Evolutionary conservation across 331 rosid species (phyloP).

Genomic region (Stylosanthes scabra): DNA sequence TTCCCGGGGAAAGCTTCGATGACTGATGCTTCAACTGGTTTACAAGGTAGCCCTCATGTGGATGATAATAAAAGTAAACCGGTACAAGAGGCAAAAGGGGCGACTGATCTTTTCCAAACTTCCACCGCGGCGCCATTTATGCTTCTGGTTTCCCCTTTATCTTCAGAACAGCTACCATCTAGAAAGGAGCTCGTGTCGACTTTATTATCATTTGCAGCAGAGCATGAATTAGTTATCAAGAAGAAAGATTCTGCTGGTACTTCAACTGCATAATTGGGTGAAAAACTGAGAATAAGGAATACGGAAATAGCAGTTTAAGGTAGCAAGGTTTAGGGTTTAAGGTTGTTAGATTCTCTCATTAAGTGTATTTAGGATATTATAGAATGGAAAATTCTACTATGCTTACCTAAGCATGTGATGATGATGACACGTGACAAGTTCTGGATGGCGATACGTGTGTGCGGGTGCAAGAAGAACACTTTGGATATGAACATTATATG

Average conservation of each 20-base stretch:
- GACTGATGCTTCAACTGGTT: constrained; percentile 35
- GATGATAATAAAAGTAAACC: constrained; percentile 36
- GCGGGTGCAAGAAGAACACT: too few relatives aligned
- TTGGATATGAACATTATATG: too few relatives aligned
- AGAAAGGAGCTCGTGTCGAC: constrained; percentile 61
- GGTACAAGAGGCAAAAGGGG: constrained; percentile 27
- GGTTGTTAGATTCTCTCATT: too few relatives aligned
- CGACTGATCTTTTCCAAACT: constrained; percentile 22
- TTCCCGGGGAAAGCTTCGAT: constrained; percentile 46
- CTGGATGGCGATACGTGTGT: too few relatives aligned
- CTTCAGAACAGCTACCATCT: constrained; percentile 51
- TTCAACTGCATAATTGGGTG: neutral
- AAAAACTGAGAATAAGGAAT: too few relatives aligned
- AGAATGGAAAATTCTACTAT: too few relatives aligned
- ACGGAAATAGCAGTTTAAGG: too few relatives aligned
- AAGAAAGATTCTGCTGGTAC: constrained; percentile 44
- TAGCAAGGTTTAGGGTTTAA: too few relatives aligned
- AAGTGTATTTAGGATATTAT: too few relatives aligned
- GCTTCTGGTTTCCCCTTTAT: constrained; percentile 42
- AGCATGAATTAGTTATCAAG: constrained; percentile 60
- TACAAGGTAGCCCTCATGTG: constrained; percentile 27
- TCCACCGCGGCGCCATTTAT: constrained; percentile 39
- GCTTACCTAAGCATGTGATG: too few relatives aligned
- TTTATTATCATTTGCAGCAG: constrained; percentile 76
- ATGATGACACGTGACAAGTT: too few relatives aligned